phyloP scores from a whole-genome alignment of 2,329 filamentous ascomycete genomes.

The Sporothrix pseudoabietina region DNA sequence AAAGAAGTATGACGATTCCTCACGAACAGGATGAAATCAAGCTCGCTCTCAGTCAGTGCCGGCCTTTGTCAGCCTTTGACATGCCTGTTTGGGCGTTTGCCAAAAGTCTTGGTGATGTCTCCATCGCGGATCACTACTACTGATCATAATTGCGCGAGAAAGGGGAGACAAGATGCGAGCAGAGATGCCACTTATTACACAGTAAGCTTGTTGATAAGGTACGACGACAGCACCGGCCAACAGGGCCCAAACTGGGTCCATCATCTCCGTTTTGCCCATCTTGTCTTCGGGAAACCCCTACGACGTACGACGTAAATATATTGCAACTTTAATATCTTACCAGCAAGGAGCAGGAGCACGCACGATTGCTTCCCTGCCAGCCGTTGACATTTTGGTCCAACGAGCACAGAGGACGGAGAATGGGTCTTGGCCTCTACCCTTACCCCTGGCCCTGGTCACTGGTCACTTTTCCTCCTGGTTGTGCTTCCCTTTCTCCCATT shows the following conservation, averaged over 20 bases:
- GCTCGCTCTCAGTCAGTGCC: too few species aligned
- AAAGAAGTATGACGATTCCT: not conserved
- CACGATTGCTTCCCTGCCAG: not conserved
- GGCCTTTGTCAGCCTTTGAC: not conserved
- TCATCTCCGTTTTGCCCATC: constrained; percentile 13
- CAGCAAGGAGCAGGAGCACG: not conserved
- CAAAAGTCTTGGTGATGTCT: not conserved
- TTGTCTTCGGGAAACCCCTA: not conserved
- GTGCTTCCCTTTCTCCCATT: not conserved
- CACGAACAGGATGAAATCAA: not conserved
- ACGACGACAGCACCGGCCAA: constrained; percentile 5
- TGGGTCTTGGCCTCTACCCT: not conserved
- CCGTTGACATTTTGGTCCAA: constrained; percentile 2
- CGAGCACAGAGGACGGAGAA: not conserved
- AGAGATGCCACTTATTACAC: not conserved
- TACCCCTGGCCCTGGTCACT: not conserved
- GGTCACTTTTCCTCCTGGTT: not conserved
- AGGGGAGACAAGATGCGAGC: constrained; percentile 1
- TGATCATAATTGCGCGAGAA: not conserved
- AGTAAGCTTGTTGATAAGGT: not conserved
- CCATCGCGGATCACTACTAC: not conserved
- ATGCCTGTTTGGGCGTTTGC: not conserved
- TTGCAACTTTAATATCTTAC: too few species aligned
- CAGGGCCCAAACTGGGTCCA: constrained; percentile 15
- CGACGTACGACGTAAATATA: too few species aligned